phyloP scores from a whole-genome alignment of 495 filamentous ascomycete genomes.

The Aspergillus hancockii region DNA sequence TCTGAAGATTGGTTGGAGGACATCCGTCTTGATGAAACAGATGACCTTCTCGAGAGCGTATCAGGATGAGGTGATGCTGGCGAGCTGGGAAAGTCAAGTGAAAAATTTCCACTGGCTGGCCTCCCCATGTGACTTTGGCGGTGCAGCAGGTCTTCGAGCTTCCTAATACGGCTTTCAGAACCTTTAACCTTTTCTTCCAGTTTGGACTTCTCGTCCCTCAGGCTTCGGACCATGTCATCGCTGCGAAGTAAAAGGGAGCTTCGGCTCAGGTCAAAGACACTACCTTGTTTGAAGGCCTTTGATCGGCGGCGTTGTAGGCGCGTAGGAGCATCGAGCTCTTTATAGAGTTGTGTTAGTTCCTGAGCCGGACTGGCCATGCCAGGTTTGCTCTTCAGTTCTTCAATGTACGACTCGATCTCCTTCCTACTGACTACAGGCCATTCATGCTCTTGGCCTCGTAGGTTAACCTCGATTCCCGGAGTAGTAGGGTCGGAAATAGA shows the following conservation, averaged over 20 bases:
- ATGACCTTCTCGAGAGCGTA: conserved; percentile 59
- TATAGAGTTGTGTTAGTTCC: conserved; percentile 68
- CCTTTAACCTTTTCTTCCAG: conserved; percentile 80
- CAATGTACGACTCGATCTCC: conserved; percentile 57
- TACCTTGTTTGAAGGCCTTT: conserved; percentile 94
- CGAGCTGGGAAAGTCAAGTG: conserved; percentile 46
- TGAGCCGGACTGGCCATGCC: conserved; percentile 42
- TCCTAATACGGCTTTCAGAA: conserved; percentile 86
- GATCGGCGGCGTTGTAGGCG: conserved; percentile 74
- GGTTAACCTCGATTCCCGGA: conserved; percentile 79
- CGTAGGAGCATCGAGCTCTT: conserved; percentile 65
- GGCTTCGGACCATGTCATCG: conserved; percentile 72
- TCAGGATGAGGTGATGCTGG: conserved; percentile 57
- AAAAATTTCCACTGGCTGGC: conserved; percentile 71
- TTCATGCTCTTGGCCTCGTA: conserved; percentile 73
- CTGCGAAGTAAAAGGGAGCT: conserved; percentile 79
- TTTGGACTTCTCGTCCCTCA: conserved; percentile 78
- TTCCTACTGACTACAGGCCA: conserved; percentile 70
- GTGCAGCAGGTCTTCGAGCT: conserved; percentile 91
- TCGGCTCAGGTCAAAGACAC: conserved; percentile 80
- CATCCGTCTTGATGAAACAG: conserved; percentile 64
- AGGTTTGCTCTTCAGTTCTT: conserved; percentile 46
- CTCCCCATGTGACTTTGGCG: conserved; percentile 73
- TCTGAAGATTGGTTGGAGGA: conserved; percentile 67
- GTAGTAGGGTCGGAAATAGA: conserved; percentile 64